These are phyloP conservation scores for Kwoniella bestiolae DNA, from an alignment of 768 basidiomycete species.

Conservation along the genomic window DNA sequence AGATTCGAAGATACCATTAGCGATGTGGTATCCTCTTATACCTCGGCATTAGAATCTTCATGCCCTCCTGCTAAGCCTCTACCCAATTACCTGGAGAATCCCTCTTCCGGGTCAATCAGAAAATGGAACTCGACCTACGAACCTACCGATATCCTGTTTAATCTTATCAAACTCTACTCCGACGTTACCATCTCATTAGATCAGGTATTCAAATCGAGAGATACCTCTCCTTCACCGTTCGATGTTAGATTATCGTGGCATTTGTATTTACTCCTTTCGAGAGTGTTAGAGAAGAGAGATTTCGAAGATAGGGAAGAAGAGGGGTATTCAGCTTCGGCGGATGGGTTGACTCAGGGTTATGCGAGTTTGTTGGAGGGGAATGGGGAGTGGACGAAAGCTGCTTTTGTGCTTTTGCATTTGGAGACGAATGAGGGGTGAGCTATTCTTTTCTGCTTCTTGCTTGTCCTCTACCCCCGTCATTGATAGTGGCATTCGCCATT, in stretches of 20 bases:
- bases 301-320: constrained; percentile 75
- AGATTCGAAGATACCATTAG: constrained; percentile 67
- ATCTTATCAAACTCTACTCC: constrained; percentile 75
- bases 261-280: constrained; percentile 81
- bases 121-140: constrained; percentile 33
- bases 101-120: background rate
- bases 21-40: constrained; percentile 69
- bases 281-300: constrained; percentile 80
- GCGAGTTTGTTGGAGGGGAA: constrained; percentile 81
- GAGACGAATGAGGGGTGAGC: constrained; percentile 78
- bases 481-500: too few relatives aligned
- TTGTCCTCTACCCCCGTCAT: too few relatives aligned
- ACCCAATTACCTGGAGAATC: constrained; percentile 49
- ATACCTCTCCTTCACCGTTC: constrained; percentile 73
- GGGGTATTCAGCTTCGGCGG: constrained; percentile 80
- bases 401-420: constrained; percentile 86
- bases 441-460: background rate
- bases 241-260: constrained; percentile 91
- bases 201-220: constrained; percentile 69
- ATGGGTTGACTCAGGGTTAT: constrained; percentile 79
- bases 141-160: constrained; percentile 72
- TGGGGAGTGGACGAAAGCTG: constrained; percentile 81
- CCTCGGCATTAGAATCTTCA: constrained; percentile 58
- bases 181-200: constrained; percentile 74
- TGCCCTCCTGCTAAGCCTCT: constrained; percentile 52